Evolutionary conservation across 2,329 filamentous ascomycete species (phyloP).

Genomic region (Arthrobotrys sinensis): DNA sequence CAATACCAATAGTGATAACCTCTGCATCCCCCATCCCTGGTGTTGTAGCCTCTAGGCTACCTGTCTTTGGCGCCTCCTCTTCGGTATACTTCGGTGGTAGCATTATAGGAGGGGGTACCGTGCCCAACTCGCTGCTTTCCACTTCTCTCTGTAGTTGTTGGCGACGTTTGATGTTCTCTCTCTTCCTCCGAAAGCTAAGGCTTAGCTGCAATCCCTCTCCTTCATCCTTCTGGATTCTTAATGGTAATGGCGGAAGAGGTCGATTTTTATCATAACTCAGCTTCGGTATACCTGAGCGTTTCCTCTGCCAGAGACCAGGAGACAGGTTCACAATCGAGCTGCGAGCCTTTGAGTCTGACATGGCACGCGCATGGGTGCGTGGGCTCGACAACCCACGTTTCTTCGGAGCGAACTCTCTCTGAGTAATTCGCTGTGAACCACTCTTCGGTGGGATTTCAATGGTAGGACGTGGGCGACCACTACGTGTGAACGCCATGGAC

Average conservation of each 20-base stretch:
- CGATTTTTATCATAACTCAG: conserved; percentile 49
- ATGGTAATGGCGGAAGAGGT: conserved; percentile 45
- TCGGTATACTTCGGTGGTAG: conserved; percentile 3
- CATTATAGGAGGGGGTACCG: conserved; percentile 5
- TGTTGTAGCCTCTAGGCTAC: conserved; percentile 30
- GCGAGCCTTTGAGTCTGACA: conserved; percentile 13
- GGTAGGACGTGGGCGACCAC: conserved; percentile 11
- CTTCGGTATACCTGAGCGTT: background rate
- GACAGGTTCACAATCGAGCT: conserved; percentile 3
- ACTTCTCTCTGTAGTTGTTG: background rate
- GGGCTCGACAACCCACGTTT: conserved; percentile 2
- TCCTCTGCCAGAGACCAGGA: conserved; percentile 13
- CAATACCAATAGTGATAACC: conserved; percentile 47
- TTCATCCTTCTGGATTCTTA: conserved; percentile 19
- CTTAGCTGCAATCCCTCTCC: background rate
- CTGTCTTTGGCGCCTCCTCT: background rate
- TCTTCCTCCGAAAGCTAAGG: conserved; percentile 37
- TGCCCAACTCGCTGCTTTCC: too few relatives aligned
- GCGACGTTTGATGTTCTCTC: conserved; percentile 20
- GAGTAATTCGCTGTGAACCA: background rate
- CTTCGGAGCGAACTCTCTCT: background rate
- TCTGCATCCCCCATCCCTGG: conserved; percentile 48
- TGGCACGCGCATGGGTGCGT: background rate
- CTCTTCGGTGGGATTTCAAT: conserved; percentile 16
- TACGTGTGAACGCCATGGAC: background rate